Base-by-base conservation (phyloP, 192 early-diverging fungal genomes). In the Coemansia sp. region DNA sequence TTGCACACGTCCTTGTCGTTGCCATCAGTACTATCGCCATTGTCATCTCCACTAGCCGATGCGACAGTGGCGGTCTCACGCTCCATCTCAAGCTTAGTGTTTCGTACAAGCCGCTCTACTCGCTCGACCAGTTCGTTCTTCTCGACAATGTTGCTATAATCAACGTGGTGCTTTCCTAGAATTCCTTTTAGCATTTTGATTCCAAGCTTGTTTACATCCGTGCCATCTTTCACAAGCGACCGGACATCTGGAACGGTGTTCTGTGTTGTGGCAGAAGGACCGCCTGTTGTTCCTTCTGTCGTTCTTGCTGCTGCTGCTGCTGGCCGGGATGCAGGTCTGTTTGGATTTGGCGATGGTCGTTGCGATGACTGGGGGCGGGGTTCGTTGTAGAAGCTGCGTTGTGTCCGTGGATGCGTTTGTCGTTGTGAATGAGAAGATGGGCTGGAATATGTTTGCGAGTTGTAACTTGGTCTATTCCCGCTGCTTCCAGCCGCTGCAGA, bases 1-100 rank as follows among this genome's bases (percentile, higher is more conserved):
- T 88, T 88, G 81, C 93, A 94, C 31, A 90, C 52, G n/a, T 82
- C 74, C 39, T 92, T 87, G 31, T 93, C 92, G 1, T 73, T 68
- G 62, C 58, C 5, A 60, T 29, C 21, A 39, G 63, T 16, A 63
- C 74, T 23, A 61, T 48, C 45, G 30, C 25, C 26, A 55, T 61
- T 28, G 68, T 72, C 51, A 68, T 49, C 33, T 30, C 53, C 28
- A 26, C 29, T 58, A 9, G 52, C 65, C 16, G 71, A 67, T 21
- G 68, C 64, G 9, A 71, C 67, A 13, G 43, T n/a, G n/a, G n/a
- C 30, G 29, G 66, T 62, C 26, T 84, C 79, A 58, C 63, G 68
- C 12, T 83, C 76, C 85, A 83, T 84, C 26, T 86, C 85, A 26
- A 72, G 64, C 40, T 78, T 77, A 21, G 59, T 74, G 21, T 89